These are phyloP conservation scores for Bruguiera gymnorhiza DNA, from an alignment of 345 rosid genomes.

Conservation along the genomic window DNA sequence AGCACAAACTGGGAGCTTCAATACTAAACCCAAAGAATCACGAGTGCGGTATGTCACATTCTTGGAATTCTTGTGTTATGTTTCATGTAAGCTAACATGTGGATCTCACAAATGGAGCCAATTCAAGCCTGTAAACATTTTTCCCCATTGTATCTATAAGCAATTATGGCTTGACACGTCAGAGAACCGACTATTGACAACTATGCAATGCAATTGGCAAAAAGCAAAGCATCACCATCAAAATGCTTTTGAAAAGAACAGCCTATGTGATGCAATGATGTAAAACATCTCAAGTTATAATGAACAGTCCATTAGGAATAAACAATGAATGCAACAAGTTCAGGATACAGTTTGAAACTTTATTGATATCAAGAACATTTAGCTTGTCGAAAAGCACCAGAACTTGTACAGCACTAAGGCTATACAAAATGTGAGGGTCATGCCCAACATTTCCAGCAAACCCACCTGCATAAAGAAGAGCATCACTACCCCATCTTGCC, in stretches of 20 bases:
- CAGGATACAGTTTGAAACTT: conserved; percentile 86
- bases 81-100: background rate
- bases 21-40: background rate
- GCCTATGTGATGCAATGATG: no score
- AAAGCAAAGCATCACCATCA: no score
- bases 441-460: conserved; percentile 94
- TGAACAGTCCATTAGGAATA: background rate
- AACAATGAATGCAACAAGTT: background rate
- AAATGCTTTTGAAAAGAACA: no score
- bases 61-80: background rate
- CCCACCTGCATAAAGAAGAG: conserved; percentile 53
- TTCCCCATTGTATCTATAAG: no score
- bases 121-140: no score
- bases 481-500: no score
- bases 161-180: no score
- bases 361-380: conserved; percentile 55
- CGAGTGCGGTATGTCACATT: background rate
- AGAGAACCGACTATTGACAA: no score
- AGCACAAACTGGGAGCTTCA: conserved; percentile 10
- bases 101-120: no score
- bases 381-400: conserved; percentile 71
- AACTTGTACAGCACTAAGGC: conserved; percentile 87
- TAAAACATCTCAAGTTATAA: no score
- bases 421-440: conserved; percentile 73
- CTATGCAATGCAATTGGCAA: no score